These are phyloP conservation scores for Cydonia oblonga DNA, from an alignment of 331 rosid genomes.

Conservation along the genomic window DNA sequence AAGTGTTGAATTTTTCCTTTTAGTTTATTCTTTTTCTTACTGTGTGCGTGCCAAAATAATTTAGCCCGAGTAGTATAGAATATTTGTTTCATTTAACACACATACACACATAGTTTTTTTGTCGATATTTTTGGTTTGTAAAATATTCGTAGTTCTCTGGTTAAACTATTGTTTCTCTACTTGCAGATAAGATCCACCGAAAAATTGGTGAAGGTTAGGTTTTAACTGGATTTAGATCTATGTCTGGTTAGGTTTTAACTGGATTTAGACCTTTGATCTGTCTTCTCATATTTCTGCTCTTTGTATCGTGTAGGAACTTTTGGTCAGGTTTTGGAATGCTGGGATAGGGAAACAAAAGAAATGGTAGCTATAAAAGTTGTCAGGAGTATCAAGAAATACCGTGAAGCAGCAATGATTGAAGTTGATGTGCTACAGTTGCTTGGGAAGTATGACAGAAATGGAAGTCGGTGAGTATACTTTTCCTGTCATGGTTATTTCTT, in stretches of 20 bases:
- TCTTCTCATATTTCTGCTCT: neutral
- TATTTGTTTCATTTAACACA: neutral
- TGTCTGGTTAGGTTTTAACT: neutral
- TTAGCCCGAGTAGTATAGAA: neutral
- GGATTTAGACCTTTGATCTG: neutral
- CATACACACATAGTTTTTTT: neutral
- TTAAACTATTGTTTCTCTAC: neutral
- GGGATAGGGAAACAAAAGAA: slow-evolving; percentile 91
- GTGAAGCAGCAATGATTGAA: slow-evolving; percentile 95
- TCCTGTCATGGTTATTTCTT: neutral
- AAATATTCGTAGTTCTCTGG: neutral
- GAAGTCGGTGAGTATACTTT: slow-evolving; percentile 58
- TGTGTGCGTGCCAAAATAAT: neutral
- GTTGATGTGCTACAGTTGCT: slow-evolving; percentile 88
- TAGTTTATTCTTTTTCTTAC: neutral
- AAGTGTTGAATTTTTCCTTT: neutral
- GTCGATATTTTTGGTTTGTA: neutral
- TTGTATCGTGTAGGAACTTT: slow-evolving; percentile 37
- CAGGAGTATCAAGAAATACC: slow-evolving; percentile 75
- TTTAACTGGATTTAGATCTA: neutral
- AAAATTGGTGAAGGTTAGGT: slow-evolving; percentile 88
- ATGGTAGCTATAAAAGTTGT: slow-evolving; percentile 94
- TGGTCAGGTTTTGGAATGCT: slow-evolving; percentile 96
- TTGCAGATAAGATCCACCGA: slow-evolving; percentile 70
- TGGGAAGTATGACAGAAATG: slow-evolving; percentile 75